A percentile compares a stretch with the other conserved stretches of the same genome.
Evolutionary conservation across 2,329 filamentous ascomycete genomes (phyloP).

Genomic region (Drechmeria coniospora): DNA sequence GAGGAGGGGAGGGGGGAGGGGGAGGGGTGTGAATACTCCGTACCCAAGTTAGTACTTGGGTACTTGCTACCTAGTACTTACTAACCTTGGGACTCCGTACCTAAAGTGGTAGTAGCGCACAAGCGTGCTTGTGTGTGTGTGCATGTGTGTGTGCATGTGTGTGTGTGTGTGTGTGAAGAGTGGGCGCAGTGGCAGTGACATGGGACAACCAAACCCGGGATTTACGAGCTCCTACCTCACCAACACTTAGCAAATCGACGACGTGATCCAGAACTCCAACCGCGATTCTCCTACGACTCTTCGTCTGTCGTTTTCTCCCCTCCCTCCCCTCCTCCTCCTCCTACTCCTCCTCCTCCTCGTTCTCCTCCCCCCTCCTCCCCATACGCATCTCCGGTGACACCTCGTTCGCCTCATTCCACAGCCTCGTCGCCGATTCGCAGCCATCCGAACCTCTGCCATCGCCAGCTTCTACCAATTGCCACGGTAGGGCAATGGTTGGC

Average conservation of each 20-base stretch:
- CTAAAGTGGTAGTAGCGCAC: too few species aligned
- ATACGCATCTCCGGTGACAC: background rate
- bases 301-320: background rate
- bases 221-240: background rate
- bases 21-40: too few species aligned
- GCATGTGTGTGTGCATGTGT: too few species aligned
- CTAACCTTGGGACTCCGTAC: too few species aligned
- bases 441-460: background rate
- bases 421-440: background rate
- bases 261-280: conserved; percentile 3
- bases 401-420: background rate
- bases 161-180: conserved; percentile 1
- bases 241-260: conserved; percentile 1
- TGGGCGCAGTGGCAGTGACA: background rate
- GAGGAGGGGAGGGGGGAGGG: too few species aligned
- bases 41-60: too few species aligned
- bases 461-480: conserved; percentile 16
- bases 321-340: background rate
- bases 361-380: background rate
- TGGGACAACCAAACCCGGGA: conserved; percentile 1
- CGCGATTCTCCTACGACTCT: background rate
- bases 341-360: background rate
- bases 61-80: too few species aligned
- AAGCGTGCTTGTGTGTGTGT: too few species aligned
- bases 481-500: conserved; percentile 22